phyloP scores from a whole-genome alignment of 352 stramenopile species.

The Phytophthora quininea region DNA sequence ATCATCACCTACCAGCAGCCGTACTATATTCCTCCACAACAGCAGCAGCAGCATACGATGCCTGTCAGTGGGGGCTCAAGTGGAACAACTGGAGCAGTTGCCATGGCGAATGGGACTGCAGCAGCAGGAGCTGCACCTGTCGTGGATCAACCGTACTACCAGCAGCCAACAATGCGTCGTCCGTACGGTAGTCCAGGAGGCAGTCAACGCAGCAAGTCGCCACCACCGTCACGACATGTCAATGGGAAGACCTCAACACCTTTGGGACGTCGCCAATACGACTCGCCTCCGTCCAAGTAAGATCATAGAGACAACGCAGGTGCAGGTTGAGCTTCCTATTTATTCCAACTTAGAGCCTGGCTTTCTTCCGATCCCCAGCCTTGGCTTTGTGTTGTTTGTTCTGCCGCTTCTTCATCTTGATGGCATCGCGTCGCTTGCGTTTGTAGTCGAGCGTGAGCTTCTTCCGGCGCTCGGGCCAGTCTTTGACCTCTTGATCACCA shows the following conservation, averaged over 20 bases:
- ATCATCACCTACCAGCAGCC: conserved; percentile 43
- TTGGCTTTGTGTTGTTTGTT: conserved; percentile 53
- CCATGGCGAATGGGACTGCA: conserved; percentile 20
- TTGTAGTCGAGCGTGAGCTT: conserved; percentile 85
- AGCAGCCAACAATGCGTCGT: conserved; percentile 17
- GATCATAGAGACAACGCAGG: conserved; percentile 33
- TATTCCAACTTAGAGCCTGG: conserved; percentile 43
- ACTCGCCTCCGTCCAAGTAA: conserved; percentile 35
- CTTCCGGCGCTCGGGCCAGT: conserved; percentile 69
- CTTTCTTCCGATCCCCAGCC: conserved; percentile 35
- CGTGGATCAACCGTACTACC: conserved; percentile 17
- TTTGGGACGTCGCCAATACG: conserved; percentile 15
- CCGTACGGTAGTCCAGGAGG: conserved; percentile 29
- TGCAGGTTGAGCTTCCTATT: conserved; percentile 39
- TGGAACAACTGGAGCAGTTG: conserved; percentile 1
- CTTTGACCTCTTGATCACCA: conserved; percentile 26
- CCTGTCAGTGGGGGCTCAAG: conserved; percentile 4
- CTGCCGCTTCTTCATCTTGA: conserved; percentile 79
- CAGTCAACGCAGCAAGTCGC: conserved; percentile 30
- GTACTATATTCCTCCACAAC: conserved; percentile 29
- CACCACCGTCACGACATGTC: conserved; percentile 11
- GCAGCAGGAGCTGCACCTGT: conserved; percentile 5
- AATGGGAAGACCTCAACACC: conserved; percentile 18
- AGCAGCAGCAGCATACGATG: conserved; percentile 20
- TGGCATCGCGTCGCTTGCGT: conserved; percentile 75